Evolutionary conservation across 345 rosid genomes (phyloP), one percentile per base, ranked within the genome.

Genomic region (Streptanthus diversifolius): DNA sequence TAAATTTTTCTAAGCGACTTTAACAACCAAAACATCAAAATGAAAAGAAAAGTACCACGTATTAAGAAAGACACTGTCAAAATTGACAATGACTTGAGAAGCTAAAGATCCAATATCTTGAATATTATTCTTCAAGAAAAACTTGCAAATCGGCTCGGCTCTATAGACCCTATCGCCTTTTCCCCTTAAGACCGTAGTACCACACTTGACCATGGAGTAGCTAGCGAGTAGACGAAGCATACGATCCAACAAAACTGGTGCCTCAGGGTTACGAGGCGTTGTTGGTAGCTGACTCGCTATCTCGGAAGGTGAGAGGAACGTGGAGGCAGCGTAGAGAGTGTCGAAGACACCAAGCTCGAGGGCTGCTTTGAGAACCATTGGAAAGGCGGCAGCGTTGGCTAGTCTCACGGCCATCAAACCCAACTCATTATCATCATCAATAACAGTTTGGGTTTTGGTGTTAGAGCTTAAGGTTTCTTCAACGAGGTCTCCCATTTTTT

Each of bases 161-260:
- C 71, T 68, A n/a, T 83, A 87, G 19, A 70, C 35, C 9, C 80
- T 76, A 61, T 68, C 80, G 25, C 68, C 54, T 32, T 59, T 68
- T 9, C 25, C 52, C 12, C 25, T 39, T 33, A 15, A 47, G 25
- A 22, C 53, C 8, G 10, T 40, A 36, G 10, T 40, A 36, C 22
- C 17, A 2, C 63, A 66, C n/a, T 58, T 69, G 41, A 84, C 73
- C 44, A 86, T 63, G 43, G 79, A 78, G 35, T 80, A 68, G 77
- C 84, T 78, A 1, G 84, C 86, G 47, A 84, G 59, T 35, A 83
- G 73, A 21, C 84, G 72, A 59, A 86, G 74, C 77, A 84, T 79
- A 11, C 82, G 76, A n/a, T 84, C 86, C 12, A 86, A 55, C 55
- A 83, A 18, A 43, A 51, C 44, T 0, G 83, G 53, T 0, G 88